Evolutionary conservation across 1,139 yeast species (phyloP), one percentile per base, ranked within the genome.

Genomic region (Entelexis sorbosivorans): DNA sequence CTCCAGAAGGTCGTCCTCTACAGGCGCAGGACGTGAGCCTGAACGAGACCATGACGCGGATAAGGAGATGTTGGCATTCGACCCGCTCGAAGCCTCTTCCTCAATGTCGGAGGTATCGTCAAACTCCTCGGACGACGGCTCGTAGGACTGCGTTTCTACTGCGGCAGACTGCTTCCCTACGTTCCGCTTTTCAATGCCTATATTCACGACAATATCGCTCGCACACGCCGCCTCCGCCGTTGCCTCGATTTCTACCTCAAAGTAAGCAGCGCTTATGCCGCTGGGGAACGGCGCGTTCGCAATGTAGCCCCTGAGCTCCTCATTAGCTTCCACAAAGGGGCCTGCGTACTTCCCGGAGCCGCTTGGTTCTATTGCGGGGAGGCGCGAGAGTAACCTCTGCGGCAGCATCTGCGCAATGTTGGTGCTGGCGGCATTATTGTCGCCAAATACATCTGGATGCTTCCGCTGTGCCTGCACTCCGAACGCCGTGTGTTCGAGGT

Each of bases 401-500:
- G 45, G 45, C 13, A 42, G 36, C 45, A 42, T 42, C 22, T 17
- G 45, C 28, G 45, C 45, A 14, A 42, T n/a, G 36, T 14, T 6
- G 2, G 28, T 19, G 10, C n/a, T 6, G 7, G 45, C 36, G 36
- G n/a, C 10, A 20, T 42, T 29, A 5, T 20, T 42, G 28, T 9
- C 29, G 28, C 28, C 13, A 20, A 34, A 33, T 16, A 24, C 24
- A 9, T n/a, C n/a, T 2, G 47, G 16, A 16, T 44, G 22, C 32
- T 24, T n/a, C n/a, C 24, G 47, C 39, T 44, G 16, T 4, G 39
- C 38, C n/a, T 34, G 34, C 29, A 17, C 35, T 13, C 48, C 48
- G 16, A 35, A 44, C 20, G 48, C 48, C 11, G 42, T 17, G 14
- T 26, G 34, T 29, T 34, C 48, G 31, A 44, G 35, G 42, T 44